phyloP scores from a whole-genome alignment of 208 protist species.

The Leishmania tarentolae region DNA sequence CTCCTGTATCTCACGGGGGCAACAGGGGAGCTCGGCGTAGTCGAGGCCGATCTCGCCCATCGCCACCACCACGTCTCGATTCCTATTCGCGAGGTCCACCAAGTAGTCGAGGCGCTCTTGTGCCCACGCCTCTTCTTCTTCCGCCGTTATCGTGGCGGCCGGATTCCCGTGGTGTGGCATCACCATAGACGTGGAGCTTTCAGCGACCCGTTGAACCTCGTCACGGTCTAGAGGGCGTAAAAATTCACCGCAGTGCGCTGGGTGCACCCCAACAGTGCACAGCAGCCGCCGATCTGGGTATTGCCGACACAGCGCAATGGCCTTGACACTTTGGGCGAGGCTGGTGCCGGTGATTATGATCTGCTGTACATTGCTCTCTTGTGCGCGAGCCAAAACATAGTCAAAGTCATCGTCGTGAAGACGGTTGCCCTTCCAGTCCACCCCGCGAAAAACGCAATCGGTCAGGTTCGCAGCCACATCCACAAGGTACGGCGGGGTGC shows the following conservation, averaged over 20 bases:
- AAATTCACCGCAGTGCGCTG: constrained; percentile 80
- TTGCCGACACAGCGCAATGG: constrained; percentile 73
- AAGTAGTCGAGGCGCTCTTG: constrained; percentile 57
- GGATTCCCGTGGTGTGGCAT: constrained; percentile 9
- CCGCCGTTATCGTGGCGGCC: background rate
- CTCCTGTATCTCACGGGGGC: constrained; percentile 73
- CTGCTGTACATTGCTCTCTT: constrained; percentile 54
- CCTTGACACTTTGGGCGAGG: constrained; percentile 74
- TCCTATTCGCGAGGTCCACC: constrained; percentile 55
- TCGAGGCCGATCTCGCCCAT: constrained; percentile 92
- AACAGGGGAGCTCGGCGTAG: constrained; percentile 88
- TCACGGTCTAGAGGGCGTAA: constrained; percentile 40
- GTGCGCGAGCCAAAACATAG: constrained; percentile 63
- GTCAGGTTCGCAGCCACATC: constrained; percentile 91
- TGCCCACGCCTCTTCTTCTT: constrained; percentile 31
- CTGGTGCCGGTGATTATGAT: constrained; percentile 89
- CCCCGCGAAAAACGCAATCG: constrained; percentile 87
- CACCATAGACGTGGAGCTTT: constrained; percentile 44
- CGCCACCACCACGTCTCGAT: constrained; percentile 85
- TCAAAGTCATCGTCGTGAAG: constrained; percentile 87
- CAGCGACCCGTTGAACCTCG: constrained; percentile 32
- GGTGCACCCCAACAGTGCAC: constrained; percentile 89
- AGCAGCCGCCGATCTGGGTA: constrained; percentile 54
- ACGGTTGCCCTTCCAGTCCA: constrained; percentile 79
- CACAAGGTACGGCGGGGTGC: constrained; percentile 59